Evolutionary conservation across 495 filamentous ascomycete species (phyloP), one percentile per base, ranked within the genome.

Genomic region (Usnea hakonensis): DNA sequence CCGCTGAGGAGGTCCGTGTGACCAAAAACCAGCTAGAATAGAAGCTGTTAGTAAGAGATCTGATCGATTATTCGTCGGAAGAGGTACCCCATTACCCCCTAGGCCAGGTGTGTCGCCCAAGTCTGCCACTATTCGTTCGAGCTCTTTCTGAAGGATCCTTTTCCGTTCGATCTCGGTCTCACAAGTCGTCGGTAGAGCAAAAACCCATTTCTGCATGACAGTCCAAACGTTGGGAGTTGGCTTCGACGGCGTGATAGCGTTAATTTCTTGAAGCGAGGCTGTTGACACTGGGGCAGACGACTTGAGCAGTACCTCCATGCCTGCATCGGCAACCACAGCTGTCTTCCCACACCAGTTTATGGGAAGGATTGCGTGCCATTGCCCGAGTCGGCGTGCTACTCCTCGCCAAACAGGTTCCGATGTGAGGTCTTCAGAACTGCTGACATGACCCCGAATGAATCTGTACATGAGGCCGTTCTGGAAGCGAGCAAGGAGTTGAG

Each of bases 1-100:
- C 91, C 94, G 71, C 86, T 90, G 11, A 99, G 81, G 19, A 99
- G 82, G 74, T 99, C 94, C 76, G 91, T 95, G 75, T 99, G 94
- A 36, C 88, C 89, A 77, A 97, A 96, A 28, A 99, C 84, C 61
- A 93, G 79, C 89, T 92, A 71, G 21, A 23, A 32, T 13, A 26
- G 30, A 50, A 62, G 36, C 55, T 33, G 60, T 76, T 70, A 75
- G 71, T 62, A 44, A 28, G 40, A 37, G 61, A 28, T 19, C 23
- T 57, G 53, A 66, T 14, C 11, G 8, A 55, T 57, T 8, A 40
- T 56, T 43, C 17, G 10, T 38, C 62, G 35, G 37, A 21, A 28
- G 60, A 26, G 87, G 72, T 80, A 90, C 90, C 61, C 86, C 87
- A 64, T 87, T 78, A 58, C 80, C 78, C 43, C 88, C 90, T 30